Evolutionary conservation across 352 stramenopile genomes (phyloP).

Genomic region (Phytophthora agathidicida): DNA sequence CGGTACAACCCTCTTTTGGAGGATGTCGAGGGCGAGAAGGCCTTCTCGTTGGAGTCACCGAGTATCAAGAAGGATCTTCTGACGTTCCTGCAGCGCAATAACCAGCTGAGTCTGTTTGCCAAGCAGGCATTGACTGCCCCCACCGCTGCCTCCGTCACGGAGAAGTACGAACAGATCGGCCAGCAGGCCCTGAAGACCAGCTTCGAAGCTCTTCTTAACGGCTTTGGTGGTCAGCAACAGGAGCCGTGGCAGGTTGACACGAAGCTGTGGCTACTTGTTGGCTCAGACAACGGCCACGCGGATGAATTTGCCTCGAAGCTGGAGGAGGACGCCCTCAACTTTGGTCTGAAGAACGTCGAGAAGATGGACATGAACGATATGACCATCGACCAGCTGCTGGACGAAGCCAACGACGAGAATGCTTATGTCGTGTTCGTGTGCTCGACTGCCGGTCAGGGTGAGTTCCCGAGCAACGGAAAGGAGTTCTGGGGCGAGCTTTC

Average conservation of each 20-base stretch:
- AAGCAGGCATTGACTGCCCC: conserved; percentile 67
- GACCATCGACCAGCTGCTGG: conserved; percentile 65
- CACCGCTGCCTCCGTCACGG: conserved; percentile 45
- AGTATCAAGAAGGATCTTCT: conserved; percentile 92
- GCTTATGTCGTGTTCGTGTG: conserved; percentile 80
- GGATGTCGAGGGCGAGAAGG: conserved; percentile 82
- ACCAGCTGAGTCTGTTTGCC: conserved; percentile 90
- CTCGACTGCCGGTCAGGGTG: conserved; percentile 80
- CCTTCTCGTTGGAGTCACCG: conserved; percentile 90
- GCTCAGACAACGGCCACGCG: conserved; percentile 76
- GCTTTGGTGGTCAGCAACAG: conserved; percentile 51
- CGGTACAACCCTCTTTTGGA: conserved; percentile 89
- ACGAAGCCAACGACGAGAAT: conserved; percentile 76
- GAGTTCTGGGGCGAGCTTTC: conserved; percentile 79
- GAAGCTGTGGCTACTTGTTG: conserved; percentile 80
- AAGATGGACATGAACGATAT: conserved; percentile 89
- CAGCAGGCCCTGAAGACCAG: conserved; percentile 86
- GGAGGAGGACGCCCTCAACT: conserved; percentile 67
- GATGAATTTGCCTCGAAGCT: conserved; percentile 80
- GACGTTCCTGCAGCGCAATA: conserved; percentile 89
- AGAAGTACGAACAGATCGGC: conserved; percentile 81
- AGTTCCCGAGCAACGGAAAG: conserved; percentile 83
- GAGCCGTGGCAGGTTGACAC: conserved; percentile 73
- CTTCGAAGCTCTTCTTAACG: conserved; percentile 77
- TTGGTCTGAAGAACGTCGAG: conserved; percentile 77